Evolutionary conservation across 306 rosid genomes (phyloP).

Genomic region (Acmispon strigosus): DNA sequence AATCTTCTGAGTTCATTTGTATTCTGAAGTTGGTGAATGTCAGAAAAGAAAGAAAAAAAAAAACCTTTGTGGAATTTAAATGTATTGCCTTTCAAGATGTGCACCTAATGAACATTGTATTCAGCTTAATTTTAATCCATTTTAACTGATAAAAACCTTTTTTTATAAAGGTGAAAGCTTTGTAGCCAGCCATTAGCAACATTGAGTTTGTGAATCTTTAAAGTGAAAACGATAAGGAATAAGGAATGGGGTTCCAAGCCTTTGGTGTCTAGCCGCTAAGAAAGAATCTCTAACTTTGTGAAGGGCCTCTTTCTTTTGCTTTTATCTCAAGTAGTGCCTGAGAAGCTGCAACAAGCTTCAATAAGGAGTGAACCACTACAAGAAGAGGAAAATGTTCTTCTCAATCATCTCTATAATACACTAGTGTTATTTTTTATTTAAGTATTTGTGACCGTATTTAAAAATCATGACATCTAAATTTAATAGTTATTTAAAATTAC

Average conservation of each 20-base stretch:
- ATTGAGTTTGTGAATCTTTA: neutral
- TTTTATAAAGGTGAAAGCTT: neutral
- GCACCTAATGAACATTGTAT: neutral
- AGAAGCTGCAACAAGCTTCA: slow-evolving; percentile 14
- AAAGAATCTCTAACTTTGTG: slow-evolving; percentile 31
- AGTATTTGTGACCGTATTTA: too few relatives aligned
- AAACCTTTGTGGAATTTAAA: neutral
- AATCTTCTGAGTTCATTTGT: slow-evolving; percentile 1
- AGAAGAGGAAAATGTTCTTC: too few relatives aligned
- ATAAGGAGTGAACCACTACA: too few relatives aligned
- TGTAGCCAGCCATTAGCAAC: neutral
- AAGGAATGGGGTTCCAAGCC: slow-evolving; percentile 48
- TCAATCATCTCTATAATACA: too few relatives aligned
- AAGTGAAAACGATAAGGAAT: neutral
- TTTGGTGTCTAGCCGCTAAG: slow-evolving; percentile 15
- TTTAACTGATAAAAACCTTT: neutral
- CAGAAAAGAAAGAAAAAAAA: neutral
- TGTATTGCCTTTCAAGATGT: neutral
- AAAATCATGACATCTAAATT: too few relatives aligned
- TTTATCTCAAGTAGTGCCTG: slow-evolving; percentile 9
- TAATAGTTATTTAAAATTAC: too few relatives aligned
- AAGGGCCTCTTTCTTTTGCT: neutral
- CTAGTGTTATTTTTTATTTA: too few relatives aligned
- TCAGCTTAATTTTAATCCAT: neutral
- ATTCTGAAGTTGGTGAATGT: slow-evolving; percentile 4